Evolutionary conservation across 1,139 yeast species (phyloP).

Genomic region (Debaryomyces coudertii): DNA sequence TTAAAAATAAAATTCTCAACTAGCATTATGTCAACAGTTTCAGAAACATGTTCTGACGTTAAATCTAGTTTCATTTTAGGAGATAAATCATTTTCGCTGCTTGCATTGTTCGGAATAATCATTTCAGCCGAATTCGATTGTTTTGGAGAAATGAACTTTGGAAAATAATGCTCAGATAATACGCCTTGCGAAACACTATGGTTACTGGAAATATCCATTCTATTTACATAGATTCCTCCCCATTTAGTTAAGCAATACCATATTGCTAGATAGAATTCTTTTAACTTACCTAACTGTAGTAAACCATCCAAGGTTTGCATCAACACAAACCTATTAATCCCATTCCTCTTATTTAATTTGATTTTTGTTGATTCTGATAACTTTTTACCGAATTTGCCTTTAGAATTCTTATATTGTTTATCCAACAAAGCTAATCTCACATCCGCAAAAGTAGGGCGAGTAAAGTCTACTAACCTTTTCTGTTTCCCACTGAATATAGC

Average conservation of each 20-base stretch:
- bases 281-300: conserved; percentile 33
- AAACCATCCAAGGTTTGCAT: conserved; percentile 37
- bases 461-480: conserved; percentile 37
- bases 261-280: conserved; percentile 32
- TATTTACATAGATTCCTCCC: conserved; percentile 32
- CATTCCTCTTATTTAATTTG: conserved; percentile 15
- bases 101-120: neutral
- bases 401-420: conserved; percentile 21
- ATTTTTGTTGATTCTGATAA: conserved; percentile 15
- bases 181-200: conserved; percentile 17
- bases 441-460: conserved; percentile 29
- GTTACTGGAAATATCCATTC: conserved; percentile 15
- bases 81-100: neutral
- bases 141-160: conserved; percentile 13
- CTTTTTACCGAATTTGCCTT: conserved; percentile 27
- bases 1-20: conserved; percentile 41
- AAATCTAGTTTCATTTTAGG: conserved; percentile 9
- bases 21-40: conserved; percentile 21
- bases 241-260: conserved; percentile 38
- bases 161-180: conserved; percentile 14
- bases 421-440: conserved; percentile 19
- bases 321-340: conserved; percentile 36
- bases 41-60: conserved; percentile 7
- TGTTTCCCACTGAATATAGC: conserved; percentile 27
- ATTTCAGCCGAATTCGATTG: conserved; percentile 6